Conservation (phyloP, 1,139 yeast genomes). For the Geotrichum europaeum region DNA sequence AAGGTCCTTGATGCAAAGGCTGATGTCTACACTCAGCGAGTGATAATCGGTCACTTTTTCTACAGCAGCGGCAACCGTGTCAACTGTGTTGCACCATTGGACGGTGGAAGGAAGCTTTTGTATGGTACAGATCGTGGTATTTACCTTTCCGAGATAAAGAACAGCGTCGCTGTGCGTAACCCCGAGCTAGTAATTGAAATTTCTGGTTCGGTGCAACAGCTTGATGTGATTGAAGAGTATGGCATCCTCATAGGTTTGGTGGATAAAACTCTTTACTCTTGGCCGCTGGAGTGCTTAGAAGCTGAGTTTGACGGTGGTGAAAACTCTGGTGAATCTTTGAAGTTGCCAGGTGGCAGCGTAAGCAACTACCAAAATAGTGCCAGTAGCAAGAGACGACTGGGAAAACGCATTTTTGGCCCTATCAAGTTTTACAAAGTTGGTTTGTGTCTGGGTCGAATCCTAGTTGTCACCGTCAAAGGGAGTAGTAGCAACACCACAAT, state of each 20-base stretch:
- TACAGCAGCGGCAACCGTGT: slow-evolving; percentile 60
- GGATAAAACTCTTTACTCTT: slow-evolving; percentile 76
- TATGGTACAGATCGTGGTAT: slow-evolving; percentile 93
- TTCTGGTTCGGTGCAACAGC: slow-evolving; percentile 66
- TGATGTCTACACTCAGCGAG: slow-evolving; percentile 69
- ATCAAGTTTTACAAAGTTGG: slow-evolving; percentile 89
- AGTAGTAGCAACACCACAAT: slow-evolving; percentile 58
- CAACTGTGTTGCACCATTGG: slow-evolving; percentile 90
- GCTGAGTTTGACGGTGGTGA: slow-evolving; percentile 24
- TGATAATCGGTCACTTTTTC: slow-evolving; percentile 64
- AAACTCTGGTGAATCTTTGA: not conserved
- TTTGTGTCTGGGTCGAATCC: slow-evolving; percentile 78
- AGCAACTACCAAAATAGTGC: slow-evolving; percentile 20
- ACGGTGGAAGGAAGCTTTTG: slow-evolving; percentile 84
- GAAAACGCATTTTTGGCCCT: slow-evolving; percentile 77
- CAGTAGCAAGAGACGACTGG: slow-evolving; percentile 60
- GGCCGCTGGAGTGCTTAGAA: slow-evolving; percentile 71
- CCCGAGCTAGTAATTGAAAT: slow-evolving; percentile 75
- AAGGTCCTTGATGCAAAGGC: slow-evolving; percentile 60
- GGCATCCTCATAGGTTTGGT: slow-evolving; percentile 74
- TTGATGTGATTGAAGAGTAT: slow-evolving; percentile 89
- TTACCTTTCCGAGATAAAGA: slow-evolving; percentile 55
- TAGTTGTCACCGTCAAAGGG: slow-evolving; percentile 84
- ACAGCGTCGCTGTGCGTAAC: slow-evolving; percentile 52
- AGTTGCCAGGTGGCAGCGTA: not conserved